Percentiles rank a stretch among this genome's conserved stretches.
Conservation (phyloP, 352 stramenopile genomes). For the Phytopythium mirpurense region DNA sequence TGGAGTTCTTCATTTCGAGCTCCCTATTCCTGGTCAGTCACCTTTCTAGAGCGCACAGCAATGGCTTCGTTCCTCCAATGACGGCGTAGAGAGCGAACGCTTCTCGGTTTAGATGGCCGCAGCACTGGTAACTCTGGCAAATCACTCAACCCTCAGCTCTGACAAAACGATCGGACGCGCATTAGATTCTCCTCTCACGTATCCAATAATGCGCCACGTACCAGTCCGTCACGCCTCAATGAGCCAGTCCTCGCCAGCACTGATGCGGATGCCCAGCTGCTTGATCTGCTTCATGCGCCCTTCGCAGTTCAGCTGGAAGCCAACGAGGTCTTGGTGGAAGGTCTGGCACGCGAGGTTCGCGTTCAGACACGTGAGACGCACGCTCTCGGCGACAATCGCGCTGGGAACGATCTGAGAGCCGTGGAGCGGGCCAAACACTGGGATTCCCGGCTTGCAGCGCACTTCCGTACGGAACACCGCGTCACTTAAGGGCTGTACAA, state of each 20-base stretch:
- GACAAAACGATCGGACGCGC: too few relatives aligned
- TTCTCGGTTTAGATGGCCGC: too few relatives aligned
- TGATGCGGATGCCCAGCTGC: conserved; percentile 52
- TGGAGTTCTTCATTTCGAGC: too few relatives aligned
- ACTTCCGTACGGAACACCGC: conserved; percentile 69
- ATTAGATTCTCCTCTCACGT: too few relatives aligned
- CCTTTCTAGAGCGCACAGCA: too few relatives aligned
- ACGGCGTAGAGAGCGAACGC: too few relatives aligned
- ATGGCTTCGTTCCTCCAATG: too few relatives aligned
- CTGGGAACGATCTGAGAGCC: conserved; percentile 69
- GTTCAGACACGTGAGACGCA: conserved; percentile 76
- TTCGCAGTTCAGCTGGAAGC: conserved; percentile 75
- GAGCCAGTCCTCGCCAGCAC: conserved; percentile 6
- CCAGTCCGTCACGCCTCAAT: not conserved
- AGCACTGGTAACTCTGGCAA: too few relatives aligned
- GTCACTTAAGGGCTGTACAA: conserved; percentile 80
- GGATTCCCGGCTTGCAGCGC: conserved; percentile 60
- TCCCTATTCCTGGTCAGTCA: not conserved
- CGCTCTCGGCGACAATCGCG: conserved; percentile 52
- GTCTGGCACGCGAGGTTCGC: conserved; percentile 80
- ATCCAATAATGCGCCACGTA: too few relatives aligned
- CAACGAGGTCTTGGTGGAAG: conserved; percentile 79
- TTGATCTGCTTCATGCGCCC: conserved; percentile 88
- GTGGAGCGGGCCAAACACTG: conserved; percentile 69
- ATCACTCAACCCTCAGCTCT: too few relatives aligned